Evolutionary conservation across 306 rosid species (phyloP).

Genomic region (Calophaca sinica): DNA sequence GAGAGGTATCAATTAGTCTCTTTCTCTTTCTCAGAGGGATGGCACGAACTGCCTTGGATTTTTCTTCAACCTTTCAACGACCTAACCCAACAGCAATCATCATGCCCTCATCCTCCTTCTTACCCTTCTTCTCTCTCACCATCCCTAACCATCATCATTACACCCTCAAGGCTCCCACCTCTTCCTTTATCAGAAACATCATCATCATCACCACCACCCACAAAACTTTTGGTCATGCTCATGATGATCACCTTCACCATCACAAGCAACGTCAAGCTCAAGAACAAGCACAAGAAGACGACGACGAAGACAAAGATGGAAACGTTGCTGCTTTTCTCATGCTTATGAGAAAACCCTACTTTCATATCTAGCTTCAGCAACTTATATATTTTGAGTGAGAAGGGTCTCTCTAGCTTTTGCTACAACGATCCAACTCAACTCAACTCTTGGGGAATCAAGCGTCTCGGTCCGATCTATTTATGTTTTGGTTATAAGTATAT

Average conservation of each 20-base stretch:
- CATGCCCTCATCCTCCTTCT: conserved; percentile 60
- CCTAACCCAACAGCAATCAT: conserved; percentile 74
- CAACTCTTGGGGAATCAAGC: conserved; percentile 92
- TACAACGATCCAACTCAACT: conserved; percentile 53
- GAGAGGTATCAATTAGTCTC: conserved; percentile 43
- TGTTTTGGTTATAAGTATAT: conserved; percentile 50
- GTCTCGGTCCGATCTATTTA: conserved; percentile 90
- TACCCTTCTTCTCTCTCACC: conserved; percentile 53
- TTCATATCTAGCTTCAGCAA: conserved; percentile 37
- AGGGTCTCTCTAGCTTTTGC: conserved; percentile 49
- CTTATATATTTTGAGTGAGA: conserved; percentile 35
- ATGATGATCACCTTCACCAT: conserved; percentile 38
- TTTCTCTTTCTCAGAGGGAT: conserved; percentile 48
- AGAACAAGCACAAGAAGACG: conserved; percentile 35
- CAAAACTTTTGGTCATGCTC: conserved; percentile 35
- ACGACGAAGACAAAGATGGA: conserved; percentile 43
- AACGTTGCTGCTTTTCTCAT: conserved; percentile 30
- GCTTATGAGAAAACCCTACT: conserved; percentile 60
- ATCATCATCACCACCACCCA: conserved; percentile 50
- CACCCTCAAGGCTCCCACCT: conserved; percentile 57
- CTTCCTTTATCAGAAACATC: conserved; percentile 53
- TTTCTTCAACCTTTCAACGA: conserved; percentile 69
- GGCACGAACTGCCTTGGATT: conserved; percentile 73
- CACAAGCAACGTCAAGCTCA: conserved; percentile 38
- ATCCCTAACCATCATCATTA: conserved; percentile 71